Base-by-base conservation (phyloP, 306 rosid genomes). In the Acacia acuminata region DNA sequence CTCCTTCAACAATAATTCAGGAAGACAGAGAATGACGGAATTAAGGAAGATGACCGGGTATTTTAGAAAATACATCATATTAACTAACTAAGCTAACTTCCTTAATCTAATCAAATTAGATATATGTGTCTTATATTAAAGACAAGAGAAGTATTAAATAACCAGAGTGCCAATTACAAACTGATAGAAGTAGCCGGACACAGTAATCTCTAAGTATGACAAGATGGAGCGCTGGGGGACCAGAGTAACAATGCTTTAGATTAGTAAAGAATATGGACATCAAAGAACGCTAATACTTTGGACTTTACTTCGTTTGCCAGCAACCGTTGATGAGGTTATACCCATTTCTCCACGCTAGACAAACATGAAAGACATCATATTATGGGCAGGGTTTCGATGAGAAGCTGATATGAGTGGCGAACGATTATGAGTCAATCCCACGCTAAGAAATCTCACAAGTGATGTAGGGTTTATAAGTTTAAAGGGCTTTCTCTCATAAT, bases 281-380 rank as follows among this genome's bases (percentile, higher is more conserved):
- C 65, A 22, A 58, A 58, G 65, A 58, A 58, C 10, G 32, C 32
- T 7, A 22, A 58, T 58, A 22, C 32, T 9, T 22, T 19, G 30
- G 5, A 58, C 25, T 20, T 56, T 22, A 10, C 64, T 22, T 58
- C 65, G 32, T 22, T 58, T 58, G 65, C 32, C 65, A 58, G 13
- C 32, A n/a, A 58, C 65, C 10, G 15, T 6, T 58, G 65, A 58
- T 34, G 25, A 50, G 55, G 16, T 65, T 71, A 27, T 13, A 44
- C 65, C 47, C 50, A 65, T 38, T 40, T 75, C 73, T 22, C 74
- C 45, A 66, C 25, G 38, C 60, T 44, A 25, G 50, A 25, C 64
- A 65, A 25, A 22, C 43, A 34, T 43, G 32, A 32, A 65, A 73
- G 70, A 60, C 34, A 65, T 79, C 55, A 79, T 69, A 65, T 79